Evolutionary conservation across 2,329 filamentous ascomycete species (phyloP).

Genomic region (Chalaropsis ovoidea): DNA sequence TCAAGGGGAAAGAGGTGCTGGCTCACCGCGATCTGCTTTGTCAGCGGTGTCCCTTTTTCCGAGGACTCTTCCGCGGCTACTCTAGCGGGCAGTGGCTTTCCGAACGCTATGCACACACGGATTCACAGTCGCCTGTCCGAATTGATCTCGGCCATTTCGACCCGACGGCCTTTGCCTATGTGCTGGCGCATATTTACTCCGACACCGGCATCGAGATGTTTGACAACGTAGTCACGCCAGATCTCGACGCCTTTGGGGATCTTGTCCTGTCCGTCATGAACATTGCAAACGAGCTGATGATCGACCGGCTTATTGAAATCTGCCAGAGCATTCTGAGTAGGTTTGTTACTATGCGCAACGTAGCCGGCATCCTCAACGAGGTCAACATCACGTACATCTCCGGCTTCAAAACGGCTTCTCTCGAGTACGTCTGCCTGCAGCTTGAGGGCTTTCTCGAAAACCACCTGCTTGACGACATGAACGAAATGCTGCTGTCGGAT

Average conservation of each 20-base stretch:
- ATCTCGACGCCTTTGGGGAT: constrained; percentile 76
- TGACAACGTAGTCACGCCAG: constrained; percentile 58
- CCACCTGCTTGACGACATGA: constrained; percentile 72
- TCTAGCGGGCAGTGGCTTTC: constrained; percentile 77
- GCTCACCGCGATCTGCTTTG: constrained; percentile 74
- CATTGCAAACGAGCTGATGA: constrained; percentile 88
- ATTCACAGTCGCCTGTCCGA: constrained; percentile 39
- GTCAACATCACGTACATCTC: constrained; percentile 74
- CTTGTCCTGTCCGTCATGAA: constrained; percentile 84
- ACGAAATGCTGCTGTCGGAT: constrained; percentile 70
- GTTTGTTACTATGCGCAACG: constrained; percentile 78
- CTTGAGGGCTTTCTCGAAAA: constrained; percentile 89
- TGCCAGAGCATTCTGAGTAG: constrained; percentile 76
- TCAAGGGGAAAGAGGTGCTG: constrained; percentile 60
- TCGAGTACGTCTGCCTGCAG: constrained; percentile 87
- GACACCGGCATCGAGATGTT: constrained; percentile 76
- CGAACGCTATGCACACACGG: constrained; percentile 39
- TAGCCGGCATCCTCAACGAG: constrained; percentile 73
- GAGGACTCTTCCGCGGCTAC: constrained; percentile 79
- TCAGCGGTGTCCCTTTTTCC: constrained; percentile 82
- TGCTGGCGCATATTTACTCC: constrained; percentile 72
- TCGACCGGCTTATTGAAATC: constrained; percentile 78
- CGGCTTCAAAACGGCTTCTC: constrained; percentile 74
- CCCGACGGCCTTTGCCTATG: constrained; percentile 61
- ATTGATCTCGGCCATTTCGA: constrained; percentile 79